These are phyloP conservation scores for Tolypocladium ophioglossoides DNA, from an alignment of 2,329 filamentous ascomycete genomes.

Conservation along the genomic window DNA sequence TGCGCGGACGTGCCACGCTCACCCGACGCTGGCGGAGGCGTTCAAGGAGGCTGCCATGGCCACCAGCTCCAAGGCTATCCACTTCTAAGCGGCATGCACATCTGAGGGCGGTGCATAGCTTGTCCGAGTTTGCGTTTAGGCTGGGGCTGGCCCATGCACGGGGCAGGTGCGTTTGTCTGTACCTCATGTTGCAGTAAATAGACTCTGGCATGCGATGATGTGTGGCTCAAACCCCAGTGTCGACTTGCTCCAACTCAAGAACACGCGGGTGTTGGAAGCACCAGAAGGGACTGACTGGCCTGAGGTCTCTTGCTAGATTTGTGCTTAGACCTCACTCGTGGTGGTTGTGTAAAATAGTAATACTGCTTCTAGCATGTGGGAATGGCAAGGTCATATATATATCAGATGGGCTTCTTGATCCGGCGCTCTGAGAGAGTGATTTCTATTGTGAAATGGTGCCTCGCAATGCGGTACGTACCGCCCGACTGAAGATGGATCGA, in stretches of 20 bases:
- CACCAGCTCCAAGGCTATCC: conserved; percentile 89
- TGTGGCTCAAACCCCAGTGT: neutral
- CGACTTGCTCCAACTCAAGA: neutral
- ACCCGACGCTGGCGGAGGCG: conserved; percentile 90
- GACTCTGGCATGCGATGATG: neutral
- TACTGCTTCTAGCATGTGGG: neutral
- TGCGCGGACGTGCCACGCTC: conserved; percentile 88
- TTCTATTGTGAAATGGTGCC: neutral
- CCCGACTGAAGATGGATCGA: neutral
- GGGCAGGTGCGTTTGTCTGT: neutral
- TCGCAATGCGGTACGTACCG: neutral
- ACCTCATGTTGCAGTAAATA: neutral
- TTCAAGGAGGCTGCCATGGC: conserved; percentile 99
- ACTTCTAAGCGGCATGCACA: conserved; percentile 52
- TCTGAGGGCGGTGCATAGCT: neutral
- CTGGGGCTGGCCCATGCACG: neutral
- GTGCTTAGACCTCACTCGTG: neutral
- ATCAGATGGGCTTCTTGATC: neutral
- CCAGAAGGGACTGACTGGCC: too few species aligned
- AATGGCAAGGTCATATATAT: neutral
- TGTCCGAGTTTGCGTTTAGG: neutral
- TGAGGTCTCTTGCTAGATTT: neutral
- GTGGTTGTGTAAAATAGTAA: neutral
- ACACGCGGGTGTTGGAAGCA: neutral
- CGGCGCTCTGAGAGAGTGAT: neutral